Evolutionary conservation across 2,329 filamentous ascomycete species (phyloP).

Genomic region (Coniochaeta sp.): DNA sequence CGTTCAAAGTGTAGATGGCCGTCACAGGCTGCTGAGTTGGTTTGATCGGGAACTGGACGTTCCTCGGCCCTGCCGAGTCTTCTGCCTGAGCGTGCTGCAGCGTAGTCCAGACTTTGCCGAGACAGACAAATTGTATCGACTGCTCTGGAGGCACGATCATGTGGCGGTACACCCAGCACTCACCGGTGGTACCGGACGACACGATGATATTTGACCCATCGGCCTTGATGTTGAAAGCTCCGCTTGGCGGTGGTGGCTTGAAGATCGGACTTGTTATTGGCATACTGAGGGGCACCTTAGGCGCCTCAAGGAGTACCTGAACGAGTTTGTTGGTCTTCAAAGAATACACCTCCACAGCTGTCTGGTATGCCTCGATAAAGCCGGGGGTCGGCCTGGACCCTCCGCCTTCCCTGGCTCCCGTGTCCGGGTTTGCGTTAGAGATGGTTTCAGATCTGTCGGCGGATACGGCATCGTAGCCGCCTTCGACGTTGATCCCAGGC

Average conservation of each 20-base stretch:
- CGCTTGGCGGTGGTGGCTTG: conserved; percentile 60
- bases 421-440: conserved; percentile 31
- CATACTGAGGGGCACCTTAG: conserved; percentile 51
- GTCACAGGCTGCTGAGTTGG: conserved; percentile 41
- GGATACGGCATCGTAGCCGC: conserved; percentile 26
- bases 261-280: conserved; percentile 56
- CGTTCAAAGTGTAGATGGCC: conserved; percentile 61
- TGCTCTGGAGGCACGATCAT: conserved; percentile 32
- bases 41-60: conserved; percentile 26
- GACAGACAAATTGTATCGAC: conserved; percentile 49
- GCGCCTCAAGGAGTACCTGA: conserved; percentile 64
- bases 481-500: conserved; percentile 26
- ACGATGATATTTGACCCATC: conserved; percentile 66
- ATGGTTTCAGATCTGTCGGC: conserved; percentile 31
- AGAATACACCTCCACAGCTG: conserved; percentile 83
- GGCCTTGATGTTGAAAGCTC: conserved; percentile 66
- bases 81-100: conserved; percentile 55
- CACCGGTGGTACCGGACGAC: conserved; percentile 75
- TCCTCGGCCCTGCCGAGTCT: conserved; percentile 37
- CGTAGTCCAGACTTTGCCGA: conserved; percentile 89
- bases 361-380: conserved; percentile 63
- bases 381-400: conserved; percentile 27
- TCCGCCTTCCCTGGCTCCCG: conserved; percentile 15
- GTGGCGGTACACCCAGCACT: conserved; percentile 71
- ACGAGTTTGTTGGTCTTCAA: conserved; percentile 66